These are phyloP conservation scores for Termitomyces heimii DNA, from an alignment of 768 basidiomycete genomes.

Conservation along the genomic window DNA sequence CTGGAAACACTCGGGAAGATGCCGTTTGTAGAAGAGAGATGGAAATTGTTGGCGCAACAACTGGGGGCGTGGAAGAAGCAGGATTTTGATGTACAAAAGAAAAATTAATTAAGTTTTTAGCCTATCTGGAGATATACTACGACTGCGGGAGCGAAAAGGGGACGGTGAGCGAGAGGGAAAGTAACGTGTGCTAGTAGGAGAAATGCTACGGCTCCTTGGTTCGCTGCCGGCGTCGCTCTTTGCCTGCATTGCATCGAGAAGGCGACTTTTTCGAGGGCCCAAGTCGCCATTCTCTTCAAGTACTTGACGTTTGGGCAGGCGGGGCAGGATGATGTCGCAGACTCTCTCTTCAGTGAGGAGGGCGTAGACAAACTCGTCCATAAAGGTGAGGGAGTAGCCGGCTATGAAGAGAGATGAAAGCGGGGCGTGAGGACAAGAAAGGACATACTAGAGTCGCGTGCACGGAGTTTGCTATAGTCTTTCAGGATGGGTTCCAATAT, in stretches of 20 bases:
- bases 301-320: slow-evolving; percentile 77
- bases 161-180: slow-evolving; percentile 42
- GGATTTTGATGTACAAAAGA: slow-evolving; percentile 33
- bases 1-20: slow-evolving; percentile 41
- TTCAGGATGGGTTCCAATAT: slow-evolving; percentile 90
- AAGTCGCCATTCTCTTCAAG: slow-evolving; percentile 92
- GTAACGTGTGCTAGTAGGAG: too few species aligned
- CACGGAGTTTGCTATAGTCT: slow-evolving; percentile 87
- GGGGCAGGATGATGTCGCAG: slow-evolving; percentile 94
- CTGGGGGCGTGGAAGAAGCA: slow-evolving; percentile 52
- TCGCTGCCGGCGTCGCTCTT: slow-evolving; percentile 48
- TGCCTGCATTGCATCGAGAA: slow-evolving; percentile 87
- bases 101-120: slow-evolving; percentile 38
- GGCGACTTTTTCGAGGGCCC: slow-evolving; percentile 74
- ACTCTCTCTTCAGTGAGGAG: slow-evolving; percentile 86
- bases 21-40: slow-evolving; percentile 65
- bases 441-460: slow-evolving; percentile 68
- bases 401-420: slow-evolving; percentile 34
- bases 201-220: too few species aligned
- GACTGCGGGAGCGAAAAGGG: slow-evolving; percentile 48
- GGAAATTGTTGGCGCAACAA: slow-evolving; percentile 58
- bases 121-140: slow-evolving; percentile 52
- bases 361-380: slow-evolving; percentile 89
- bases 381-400: slow-evolving; percentile 80
- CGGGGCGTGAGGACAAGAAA: neutral